Conservation (phyloP, 768 basidiomycete species). For the Termitomyces sp. region DNA sequence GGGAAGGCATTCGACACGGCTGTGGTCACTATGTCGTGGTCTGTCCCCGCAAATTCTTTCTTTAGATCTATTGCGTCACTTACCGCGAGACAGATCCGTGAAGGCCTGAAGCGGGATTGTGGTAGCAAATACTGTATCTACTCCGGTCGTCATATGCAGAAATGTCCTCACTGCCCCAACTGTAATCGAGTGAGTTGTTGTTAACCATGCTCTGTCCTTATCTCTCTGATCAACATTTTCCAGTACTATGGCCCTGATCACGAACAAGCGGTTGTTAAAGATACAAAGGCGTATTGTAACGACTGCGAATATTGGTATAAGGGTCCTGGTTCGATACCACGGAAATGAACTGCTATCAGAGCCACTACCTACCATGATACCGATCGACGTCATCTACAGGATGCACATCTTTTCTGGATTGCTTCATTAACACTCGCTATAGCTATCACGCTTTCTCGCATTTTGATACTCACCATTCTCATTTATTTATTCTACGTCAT, state of each 20-base stretch:
- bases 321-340: constrained; percentile 35
- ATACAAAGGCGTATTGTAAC: constrained; percentile 48
- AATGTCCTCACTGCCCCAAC: constrained; percentile 34
- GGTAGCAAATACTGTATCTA: constrained; percentile 35
- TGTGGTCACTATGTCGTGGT: constrained; percentile 79
- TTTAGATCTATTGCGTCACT: constrained; percentile 1
- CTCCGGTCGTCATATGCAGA: constrained; percentile 24
- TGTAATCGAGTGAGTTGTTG: constrained; percentile 37
- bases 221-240: constrained; percentile 4
- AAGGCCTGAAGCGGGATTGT: constrained; percentile 53
- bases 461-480: not conserved
- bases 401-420: not conserved
- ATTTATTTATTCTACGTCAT: not conserved
- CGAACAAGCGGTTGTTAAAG: constrained; percentile 51
- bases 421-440: constrained; percentile 9
- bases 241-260: constrained; percentile 72
- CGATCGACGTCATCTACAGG: not conserved
- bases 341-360: constrained; percentile 17
- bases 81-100: constrained; percentile 36
- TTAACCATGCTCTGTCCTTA: constrained; percentile 5
- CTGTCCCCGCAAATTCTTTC: constrained; percentile 19
- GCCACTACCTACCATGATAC: constrained; percentile 4
- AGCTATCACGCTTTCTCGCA: constrained; percentile 12
- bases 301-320: constrained; percentile 58
- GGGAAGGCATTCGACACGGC: constrained; percentile 70